Percentiles rank a stretch among this genome's conserved stretches.
Evolutionary conservation across 2,329 filamentous ascomycete species (phyloP).

Genomic region (Talaromyces sp.): DNA sequence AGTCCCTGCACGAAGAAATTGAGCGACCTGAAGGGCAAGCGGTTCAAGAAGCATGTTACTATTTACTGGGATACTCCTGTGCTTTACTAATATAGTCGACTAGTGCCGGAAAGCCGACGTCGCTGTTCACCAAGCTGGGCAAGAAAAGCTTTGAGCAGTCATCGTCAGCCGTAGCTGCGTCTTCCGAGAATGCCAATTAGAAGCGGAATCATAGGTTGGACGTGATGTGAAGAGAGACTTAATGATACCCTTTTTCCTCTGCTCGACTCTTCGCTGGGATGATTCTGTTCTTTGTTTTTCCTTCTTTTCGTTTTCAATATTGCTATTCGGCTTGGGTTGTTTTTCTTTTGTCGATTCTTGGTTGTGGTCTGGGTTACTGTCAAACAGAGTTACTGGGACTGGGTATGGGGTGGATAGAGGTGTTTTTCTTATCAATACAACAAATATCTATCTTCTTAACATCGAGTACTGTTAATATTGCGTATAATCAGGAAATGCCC

Average conservation of each 20-base stretch:
- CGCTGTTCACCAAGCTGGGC: constrained; percentile 41
- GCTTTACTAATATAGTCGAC: background rate
- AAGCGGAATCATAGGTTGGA: background rate
- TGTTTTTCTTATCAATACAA: background rate
- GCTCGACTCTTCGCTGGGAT: background rate
- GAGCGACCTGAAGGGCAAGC: constrained; percentile 45
- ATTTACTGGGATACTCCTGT: background rate
- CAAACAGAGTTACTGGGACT: background rate
- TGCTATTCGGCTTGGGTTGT: background rate
- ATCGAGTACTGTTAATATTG: no score
- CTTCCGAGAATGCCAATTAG: background rate
- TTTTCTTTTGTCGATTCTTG: background rate
- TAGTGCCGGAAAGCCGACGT: constrained; percentile 38
- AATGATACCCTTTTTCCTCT: constrained; percentile 8
- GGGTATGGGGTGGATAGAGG: background rate
- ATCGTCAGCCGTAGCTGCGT: constrained; percentile 15
- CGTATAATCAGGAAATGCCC: background rate
- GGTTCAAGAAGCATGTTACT: constrained; percentile 40
- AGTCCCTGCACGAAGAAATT: constrained; percentile 46
- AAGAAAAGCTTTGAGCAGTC: constrained; percentile 40
- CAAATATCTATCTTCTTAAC: background rate
- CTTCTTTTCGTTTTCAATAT: background rate
- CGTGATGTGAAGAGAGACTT: background rate
- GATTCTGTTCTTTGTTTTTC: background rate
- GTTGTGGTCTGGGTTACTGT: background rate